Conservation (phyloP, 164 flowering plant genomes). For the Piper betle region DNA sequence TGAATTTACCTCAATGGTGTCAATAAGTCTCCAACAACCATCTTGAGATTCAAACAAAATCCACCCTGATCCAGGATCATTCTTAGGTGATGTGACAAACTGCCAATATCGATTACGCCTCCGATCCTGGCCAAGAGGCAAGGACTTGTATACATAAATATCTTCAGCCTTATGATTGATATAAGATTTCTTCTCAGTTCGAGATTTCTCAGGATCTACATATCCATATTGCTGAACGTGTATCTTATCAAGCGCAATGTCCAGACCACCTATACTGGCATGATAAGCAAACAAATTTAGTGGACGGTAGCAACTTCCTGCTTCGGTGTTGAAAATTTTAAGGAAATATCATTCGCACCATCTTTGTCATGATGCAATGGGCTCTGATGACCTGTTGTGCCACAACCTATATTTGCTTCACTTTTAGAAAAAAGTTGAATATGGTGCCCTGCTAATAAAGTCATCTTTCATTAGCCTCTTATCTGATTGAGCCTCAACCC, state of each 20-base stretch:
- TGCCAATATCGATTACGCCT: constrained; percentile 87
- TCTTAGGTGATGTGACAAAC: constrained; percentile 57
- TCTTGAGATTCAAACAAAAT: constrained; percentile 63
- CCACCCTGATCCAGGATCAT: constrained; percentile 79
- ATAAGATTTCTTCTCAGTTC: constrained; percentile 57
- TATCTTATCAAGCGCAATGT: constrained; percentile 32
- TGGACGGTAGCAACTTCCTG: constrained; percentile 22
- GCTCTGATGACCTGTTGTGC: constrained; percentile 30
- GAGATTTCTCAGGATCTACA: constrained; percentile 52
- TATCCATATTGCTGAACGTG: constrained; percentile 33
- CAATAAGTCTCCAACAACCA: constrained; percentile 82
- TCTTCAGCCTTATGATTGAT: constrained; percentile 79
- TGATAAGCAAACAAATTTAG: constrained; percentile 19
- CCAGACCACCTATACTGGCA: constrained; percentile 20
- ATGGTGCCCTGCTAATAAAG: constrained; percentile 27
- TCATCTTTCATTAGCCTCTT: constrained; percentile 81
- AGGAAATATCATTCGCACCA: constrained; percentile 14
- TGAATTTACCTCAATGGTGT: constrained; percentile 57
- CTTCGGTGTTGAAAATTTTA: constrained; percentile 14
- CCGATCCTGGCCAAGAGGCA: constrained; percentile 90
- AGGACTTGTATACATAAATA: constrained; percentile 68
- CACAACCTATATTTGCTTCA: constrained; percentile 22
- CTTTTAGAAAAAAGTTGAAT: constrained; percentile 25
- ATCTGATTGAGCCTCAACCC: constrained; percentile 83
- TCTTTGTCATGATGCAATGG: constrained; percentile 26